A percentile compares a stretch with the other conserved stretches of the same genome.
These are phyloP conservation scores for Herpetospermum pedunculosum DNA, from an alignment of 306 rosid genomes.

Conservation along the genomic window DNA sequence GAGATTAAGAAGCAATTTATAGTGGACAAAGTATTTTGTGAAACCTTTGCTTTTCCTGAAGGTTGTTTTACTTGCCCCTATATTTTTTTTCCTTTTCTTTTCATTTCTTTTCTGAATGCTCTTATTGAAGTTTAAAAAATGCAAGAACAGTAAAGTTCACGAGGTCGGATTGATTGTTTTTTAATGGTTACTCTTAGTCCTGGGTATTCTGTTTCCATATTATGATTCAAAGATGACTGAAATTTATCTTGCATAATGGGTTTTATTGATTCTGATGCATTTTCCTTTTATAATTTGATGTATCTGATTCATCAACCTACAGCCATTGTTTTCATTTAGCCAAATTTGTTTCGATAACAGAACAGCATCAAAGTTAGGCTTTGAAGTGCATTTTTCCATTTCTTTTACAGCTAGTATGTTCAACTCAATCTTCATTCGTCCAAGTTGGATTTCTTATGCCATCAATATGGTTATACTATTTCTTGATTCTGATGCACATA, in stretches of 20 bases:
- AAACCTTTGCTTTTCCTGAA: not conserved
- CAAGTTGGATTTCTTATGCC: not conserved
- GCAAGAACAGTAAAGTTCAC: not conserved
- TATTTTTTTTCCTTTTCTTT: no score
- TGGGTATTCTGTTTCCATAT: not conserved
- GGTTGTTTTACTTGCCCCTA: not conserved
- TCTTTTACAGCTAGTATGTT: not conserved
- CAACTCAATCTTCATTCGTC: not conserved
- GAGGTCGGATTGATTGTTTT: not conserved
- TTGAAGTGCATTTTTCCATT: not conserved
- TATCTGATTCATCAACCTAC: not conserved
- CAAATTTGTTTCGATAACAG: not conserved
- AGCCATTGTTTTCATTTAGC: not conserved
- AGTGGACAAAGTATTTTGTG: not conserved
- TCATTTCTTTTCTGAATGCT: not conserved
- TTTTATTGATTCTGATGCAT: not conserved
- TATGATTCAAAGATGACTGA: not conserved
- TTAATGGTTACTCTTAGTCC: not conserved
- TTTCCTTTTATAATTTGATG: not conserved
- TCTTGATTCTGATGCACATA: not conserved
- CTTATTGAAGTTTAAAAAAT: not conserved
- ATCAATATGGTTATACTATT: not conserved
- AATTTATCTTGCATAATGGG: not conserved
- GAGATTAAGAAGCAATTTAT: not conserved
- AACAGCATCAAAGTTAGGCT: not conserved